Evolutionary conservation across 1,139 yeast genomes (phyloP), one percentile per base, ranked within the genome.

Genomic region (Yamadazyma atmosphaerica): DNA sequence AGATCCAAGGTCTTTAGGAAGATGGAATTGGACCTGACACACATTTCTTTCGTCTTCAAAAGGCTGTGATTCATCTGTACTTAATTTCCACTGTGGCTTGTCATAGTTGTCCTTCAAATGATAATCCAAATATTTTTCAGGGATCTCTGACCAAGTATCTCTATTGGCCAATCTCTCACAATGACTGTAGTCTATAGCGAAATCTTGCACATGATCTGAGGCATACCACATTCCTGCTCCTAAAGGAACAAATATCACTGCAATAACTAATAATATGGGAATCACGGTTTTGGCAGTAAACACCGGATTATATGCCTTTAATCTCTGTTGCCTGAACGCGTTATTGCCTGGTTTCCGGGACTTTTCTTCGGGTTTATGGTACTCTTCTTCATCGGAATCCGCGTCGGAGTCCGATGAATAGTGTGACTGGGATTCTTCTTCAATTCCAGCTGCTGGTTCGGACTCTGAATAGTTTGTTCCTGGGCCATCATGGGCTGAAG

Each of bases 161-260:
- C 61, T 44, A 19, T 72, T 69, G 1, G 96, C 96, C 40, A 66
- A 52, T 8, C 54, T 53, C 44, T 74, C 77, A 68, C 98, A 92
- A 41, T 81, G 79, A 17, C 89, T 75, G 61, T 92, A 92, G 52
- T 88, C 94, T 42, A 92, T 83, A 13, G 77, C 75, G 31, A 92
- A 55, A 54, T 92, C 96, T 59, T 89, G 85, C 4, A 88, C 84
- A 45, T 72, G 68, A 44, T 77, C 69, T n/a, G 92, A 77, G 4
- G 96, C 94, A 45, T 83, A 82, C 61, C 92, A 73, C 80, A 92
- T 81, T 43, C 86, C 90, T 1, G 90, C 98, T 23, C 98, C 98
- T 33, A 92, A 72, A 7, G 97, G 95, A 12, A 90, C 86, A 56
- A 90, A 86, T 10, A 92, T 68, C n/a, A 86, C 71, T 4, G 96